A percentile compares a stretch with the other conserved stretches of the same genome.
These are phyloP conservation scores for Lachancea meyersii DNA, from an alignment of 805 yeast species.

Conservation along the genomic window DNA sequence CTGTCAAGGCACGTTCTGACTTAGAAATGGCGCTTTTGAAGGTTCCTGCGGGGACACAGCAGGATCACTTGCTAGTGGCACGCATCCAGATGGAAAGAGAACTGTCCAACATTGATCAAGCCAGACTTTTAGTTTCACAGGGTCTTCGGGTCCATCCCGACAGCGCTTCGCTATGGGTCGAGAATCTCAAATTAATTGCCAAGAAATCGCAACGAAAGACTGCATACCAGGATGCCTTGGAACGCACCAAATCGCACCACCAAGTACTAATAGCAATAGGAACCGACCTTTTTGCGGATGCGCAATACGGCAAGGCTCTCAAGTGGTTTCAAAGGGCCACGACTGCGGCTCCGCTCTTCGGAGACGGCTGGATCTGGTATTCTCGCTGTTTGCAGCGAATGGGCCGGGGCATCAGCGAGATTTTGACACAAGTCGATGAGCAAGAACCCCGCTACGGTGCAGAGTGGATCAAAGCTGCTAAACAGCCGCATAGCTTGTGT, in stretches of 20 bases:
- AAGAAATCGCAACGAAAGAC: conserved; percentile 49
- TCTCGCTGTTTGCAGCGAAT: conserved; percentile 41
- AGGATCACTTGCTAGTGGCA: conserved; percentile 52
- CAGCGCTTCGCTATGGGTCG: conserved; percentile 61
- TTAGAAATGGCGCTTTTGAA: conserved; percentile 59
- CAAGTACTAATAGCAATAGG: conserved; percentile 61
- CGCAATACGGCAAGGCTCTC: conserved; percentile 55
- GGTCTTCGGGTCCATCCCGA: conserved; percentile 55
- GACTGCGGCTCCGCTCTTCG: conserved; percentile 48
- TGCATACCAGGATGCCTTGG: conserved; percentile 64
- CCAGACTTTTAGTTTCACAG: conserved; percentile 47
- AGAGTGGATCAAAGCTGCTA: conserved; percentile 49
- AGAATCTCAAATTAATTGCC: conserved; percentile 41
- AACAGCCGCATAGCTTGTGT: conserved; percentile 43
- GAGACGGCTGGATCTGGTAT: conserved; percentile 73
- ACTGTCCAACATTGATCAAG: conserved; percentile 44
- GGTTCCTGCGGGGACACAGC: conserved; percentile 37
- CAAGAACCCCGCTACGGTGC: conserved; percentile 59
- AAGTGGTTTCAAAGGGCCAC: conserved; percentile 72
- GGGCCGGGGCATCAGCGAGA: conserved; percentile 35
- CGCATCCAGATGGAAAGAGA: conserved; percentile 53
- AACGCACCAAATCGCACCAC: conserved; percentile 54
- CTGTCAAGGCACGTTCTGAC: conserved; percentile 61
- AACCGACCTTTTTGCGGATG: conserved; percentile 55
- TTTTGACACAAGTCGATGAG: conserved; percentile 34